Evolutionary conservation across 108 stramenopile species (phyloP).

Genomic region (Nitzschia sp.): DNA sequence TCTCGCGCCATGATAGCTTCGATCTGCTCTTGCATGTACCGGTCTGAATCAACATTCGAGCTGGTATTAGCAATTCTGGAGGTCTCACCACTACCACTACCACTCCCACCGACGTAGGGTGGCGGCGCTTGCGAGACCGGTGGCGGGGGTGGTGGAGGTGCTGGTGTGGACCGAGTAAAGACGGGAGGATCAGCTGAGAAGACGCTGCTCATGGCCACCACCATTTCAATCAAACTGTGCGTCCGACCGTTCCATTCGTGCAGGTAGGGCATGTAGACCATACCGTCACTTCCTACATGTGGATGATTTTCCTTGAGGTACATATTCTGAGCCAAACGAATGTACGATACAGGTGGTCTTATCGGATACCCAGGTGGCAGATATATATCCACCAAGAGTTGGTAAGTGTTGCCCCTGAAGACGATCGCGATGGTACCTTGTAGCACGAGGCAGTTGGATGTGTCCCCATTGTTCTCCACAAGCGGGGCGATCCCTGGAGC

Average conservation of each 20-base stretch:
- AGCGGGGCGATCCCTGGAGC: conserved; percentile 61
- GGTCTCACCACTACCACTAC: no score
- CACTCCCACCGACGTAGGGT: neutral
- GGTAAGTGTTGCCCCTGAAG: conserved; percentile 85
- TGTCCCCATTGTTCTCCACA: conserved; percentile 62
- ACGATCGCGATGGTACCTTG: conserved; percentile 91
- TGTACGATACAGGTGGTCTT: conserved; percentile 81
- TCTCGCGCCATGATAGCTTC: conserved; percentile 43
- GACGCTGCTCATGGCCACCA: conserved; percentile 78
- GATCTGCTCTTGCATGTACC: conserved; percentile 37
- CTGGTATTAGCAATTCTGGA: neutral
- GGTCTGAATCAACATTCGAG: conserved; percentile 12
- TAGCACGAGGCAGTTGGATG: conserved; percentile 58
- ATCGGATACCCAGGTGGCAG: conserved; percentile 85
- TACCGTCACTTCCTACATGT: conserved; percentile 85
- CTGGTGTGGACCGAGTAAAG: conserved; percentile 59
- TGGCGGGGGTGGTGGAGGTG: conserved; percentile 31
- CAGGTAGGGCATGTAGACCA: conserved; percentile 93
- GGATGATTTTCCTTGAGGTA: conserved; percentile 86
- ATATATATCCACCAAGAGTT: conserved; percentile 92
- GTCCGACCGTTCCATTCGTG: conserved; percentile 82
- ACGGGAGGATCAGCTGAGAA: conserved; percentile 96
- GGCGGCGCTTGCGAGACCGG: neutral
- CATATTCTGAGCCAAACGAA: conserved; percentile 81
- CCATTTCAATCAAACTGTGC: conserved; percentile 78